Percentiles rank a stretch among this genome's conserved stretches.
Conservation (phyloP, 108 stramenopile genomes). For the Mediolabrus comicus region DNA sequence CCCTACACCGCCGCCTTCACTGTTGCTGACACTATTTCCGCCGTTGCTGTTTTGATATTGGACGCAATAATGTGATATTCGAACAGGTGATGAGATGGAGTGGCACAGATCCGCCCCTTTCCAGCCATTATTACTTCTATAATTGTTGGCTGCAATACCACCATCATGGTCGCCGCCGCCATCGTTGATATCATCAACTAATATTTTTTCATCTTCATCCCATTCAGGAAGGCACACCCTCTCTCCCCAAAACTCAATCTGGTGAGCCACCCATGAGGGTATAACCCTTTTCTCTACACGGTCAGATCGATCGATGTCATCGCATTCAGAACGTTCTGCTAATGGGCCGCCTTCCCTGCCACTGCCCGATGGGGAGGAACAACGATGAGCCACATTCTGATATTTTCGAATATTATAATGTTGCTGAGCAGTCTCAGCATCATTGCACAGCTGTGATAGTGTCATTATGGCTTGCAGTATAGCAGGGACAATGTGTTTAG, state of each 20-base stretch:
- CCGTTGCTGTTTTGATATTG: slow-evolving; percentile 24
- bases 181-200: slow-evolving; percentile 15
- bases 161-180: slow-evolving; percentile 3
- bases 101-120: slow-evolving; percentile 67
- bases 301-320: too few relatives aligned
- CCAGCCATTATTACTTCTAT: slow-evolving; percentile 68
- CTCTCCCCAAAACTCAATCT: slow-evolving; percentile 53
- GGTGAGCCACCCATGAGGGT: slow-evolving; percentile 29
- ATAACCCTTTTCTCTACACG: too few relatives aligned
- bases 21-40: too few relatives aligned
- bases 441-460: too few relatives aligned
- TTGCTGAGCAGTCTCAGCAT: too few relatives aligned
- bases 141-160: slow-evolving; percentile 1
- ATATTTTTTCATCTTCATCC: slow-evolving; percentile 34
- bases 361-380: too few relatives aligned
- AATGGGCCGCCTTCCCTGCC: too few relatives aligned
- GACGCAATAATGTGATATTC: slow-evolving; percentile 65
- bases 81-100: slow-evolving; percentile 56
- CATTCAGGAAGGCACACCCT: slow-evolving; percentile 57
- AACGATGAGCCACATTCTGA: too few relatives aligned
- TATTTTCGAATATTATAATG: too few relatives aligned
- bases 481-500: too few relatives aligned
- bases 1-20: slow-evolving; percentile 50
- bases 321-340: too few relatives aligned
- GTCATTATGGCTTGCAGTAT: too few relatives aligned